Percentiles rank a stretch among this genome's conserved stretches.
Evolutionary conservation across 2,329 filamentous ascomycete species (phyloP).

Genomic region (Cordyceps javanica): DNA sequence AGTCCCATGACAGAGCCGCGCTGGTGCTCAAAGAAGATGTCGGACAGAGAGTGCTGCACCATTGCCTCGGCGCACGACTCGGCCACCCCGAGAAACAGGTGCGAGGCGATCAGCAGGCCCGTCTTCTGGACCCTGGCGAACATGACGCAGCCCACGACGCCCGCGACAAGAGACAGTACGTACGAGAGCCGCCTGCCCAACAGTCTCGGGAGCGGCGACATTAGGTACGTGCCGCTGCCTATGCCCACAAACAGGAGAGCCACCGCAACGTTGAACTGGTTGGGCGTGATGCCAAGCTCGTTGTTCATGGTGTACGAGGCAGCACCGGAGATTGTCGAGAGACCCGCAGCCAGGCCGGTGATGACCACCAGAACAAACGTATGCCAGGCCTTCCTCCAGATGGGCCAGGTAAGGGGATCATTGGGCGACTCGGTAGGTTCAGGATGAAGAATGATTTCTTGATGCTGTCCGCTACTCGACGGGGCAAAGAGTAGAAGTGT

Average conservation of each 20-base stretch:
- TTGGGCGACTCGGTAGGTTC: constrained; percentile 47
- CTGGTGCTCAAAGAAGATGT: constrained; percentile 53
- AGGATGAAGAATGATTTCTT: constrained; percentile 46
- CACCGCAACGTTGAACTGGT: constrained; percentile 49
- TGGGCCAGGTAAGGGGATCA: constrained; percentile 47
- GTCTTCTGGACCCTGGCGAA: constrained; percentile 39
- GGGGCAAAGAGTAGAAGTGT: not conserved
- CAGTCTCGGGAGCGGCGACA: constrained; percentile 45
- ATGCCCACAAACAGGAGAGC: constrained; percentile 51
- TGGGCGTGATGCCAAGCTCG: constrained; percentile 45
- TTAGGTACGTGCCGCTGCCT: constrained; percentile 48
- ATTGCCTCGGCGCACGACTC: constrained; percentile 51
- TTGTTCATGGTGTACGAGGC: constrained; percentile 43
- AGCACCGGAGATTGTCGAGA: constrained; percentile 48
- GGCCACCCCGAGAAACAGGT: constrained; percentile 51
- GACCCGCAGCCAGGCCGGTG: constrained; percentile 49
- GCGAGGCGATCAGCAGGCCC: constrained; percentile 46
- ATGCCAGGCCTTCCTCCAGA: constrained; percentile 43
- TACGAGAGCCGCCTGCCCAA: constrained; percentile 51
- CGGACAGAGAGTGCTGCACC: constrained; percentile 50
- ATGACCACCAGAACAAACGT: constrained; percentile 46
- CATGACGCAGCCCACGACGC: constrained; percentile 47
- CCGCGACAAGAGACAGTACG: constrained; percentile 43
- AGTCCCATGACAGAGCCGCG: constrained; percentile 47
- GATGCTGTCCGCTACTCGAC: constrained; percentile 16